Evolutionary conservation across 2,329 filamentous ascomycete genomes (phyloP), one percentile per base, ranked within the genome.

Genomic region (Fusarium lateritium): DNA sequence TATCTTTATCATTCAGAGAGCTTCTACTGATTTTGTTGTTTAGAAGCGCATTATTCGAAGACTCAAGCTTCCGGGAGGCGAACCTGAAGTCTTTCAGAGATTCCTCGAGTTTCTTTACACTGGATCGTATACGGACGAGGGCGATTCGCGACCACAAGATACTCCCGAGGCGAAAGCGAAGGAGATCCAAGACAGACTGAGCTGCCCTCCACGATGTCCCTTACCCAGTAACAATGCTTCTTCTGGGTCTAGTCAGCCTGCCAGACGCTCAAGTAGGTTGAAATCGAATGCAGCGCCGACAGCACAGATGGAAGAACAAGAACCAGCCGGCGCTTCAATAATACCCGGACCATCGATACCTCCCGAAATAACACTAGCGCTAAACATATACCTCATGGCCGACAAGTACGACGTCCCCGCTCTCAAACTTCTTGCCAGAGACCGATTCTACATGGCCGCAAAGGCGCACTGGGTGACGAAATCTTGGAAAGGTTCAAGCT

Each of bases 341-440:
- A 5, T 17, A 42, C 10, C 22, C 11, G 21, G 24, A 7, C 34
- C 21, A 44, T 11, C 56, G 6, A 5, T 9, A 28, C 22, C 24
- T 3, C 24, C 10, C 2, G 54, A 61, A 1, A 63, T 77, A 9
- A 51, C 67, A 15, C 44, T 68, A 11, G 72, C 71, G 2, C 47
- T 77, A 7, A 64, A 67, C 0, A 60, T 80, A 21, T 82, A 79
- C 71, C 54, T 76, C 38, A 76, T 80, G 50, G 81, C 80, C 0
- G 75, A 79, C 49, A 79, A 77, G 52, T 81, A 76, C 62, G 67
- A 77, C 14, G 75, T 81, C 3, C 69, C 74, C 2, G 62, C 76
- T 0, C 76, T 82, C 1, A 71, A 73, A 58, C 65, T 78, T 2
- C 50, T 79, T 5, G 71, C 77, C 2, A 57, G 71, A 7, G 65